Conservation (phyloP, 202 grass and related monocot genomes). For the Miscanthus sacchariflorus region DNA sequence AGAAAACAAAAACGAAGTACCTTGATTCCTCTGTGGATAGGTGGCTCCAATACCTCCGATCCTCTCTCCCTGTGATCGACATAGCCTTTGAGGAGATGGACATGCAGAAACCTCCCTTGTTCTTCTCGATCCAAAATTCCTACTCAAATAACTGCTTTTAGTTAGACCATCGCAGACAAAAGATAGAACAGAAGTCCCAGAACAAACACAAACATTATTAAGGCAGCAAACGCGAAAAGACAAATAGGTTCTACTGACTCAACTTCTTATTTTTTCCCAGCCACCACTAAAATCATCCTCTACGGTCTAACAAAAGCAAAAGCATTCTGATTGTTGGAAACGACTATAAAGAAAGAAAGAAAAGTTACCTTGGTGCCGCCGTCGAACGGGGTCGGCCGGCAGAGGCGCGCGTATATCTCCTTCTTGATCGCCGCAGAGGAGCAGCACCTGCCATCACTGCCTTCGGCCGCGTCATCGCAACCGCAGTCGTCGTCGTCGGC, state of each 20-base stretch:
- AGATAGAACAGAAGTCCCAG: not conserved
- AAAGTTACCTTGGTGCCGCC: constrained; percentile 68
- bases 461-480: constrained; percentile 27
- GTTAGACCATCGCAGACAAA: constrained; percentile 32
- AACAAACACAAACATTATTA: not conserved
- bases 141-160: constrained; percentile 24
- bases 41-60: constrained; percentile 66
- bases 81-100: constrained; percentile 58
- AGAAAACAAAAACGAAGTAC: constrained; percentile 6
- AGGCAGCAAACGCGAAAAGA: not conserved
- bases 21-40: constrained; percentile 62
- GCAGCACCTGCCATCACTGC: constrained; percentile 36
- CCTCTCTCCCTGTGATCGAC: constrained; percentile 58
- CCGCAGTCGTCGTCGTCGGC: constrained; percentile 50
- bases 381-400: constrained; percentile 66
- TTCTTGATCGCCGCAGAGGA: constrained; percentile 58
- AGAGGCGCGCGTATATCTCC: constrained; percentile 71
- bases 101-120: constrained; percentile 60
- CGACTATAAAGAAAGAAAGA: not conserved
- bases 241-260: not conserved
- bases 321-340: not conserved
- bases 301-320: not conserved
- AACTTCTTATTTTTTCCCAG: not conserved
- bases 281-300: not conserved
- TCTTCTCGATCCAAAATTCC: constrained; percentile 65